phyloP scores from a whole-genome alignment of 2,329 filamentous ascomycete genomes.

The Rhynchosporium agropyri region DNA sequence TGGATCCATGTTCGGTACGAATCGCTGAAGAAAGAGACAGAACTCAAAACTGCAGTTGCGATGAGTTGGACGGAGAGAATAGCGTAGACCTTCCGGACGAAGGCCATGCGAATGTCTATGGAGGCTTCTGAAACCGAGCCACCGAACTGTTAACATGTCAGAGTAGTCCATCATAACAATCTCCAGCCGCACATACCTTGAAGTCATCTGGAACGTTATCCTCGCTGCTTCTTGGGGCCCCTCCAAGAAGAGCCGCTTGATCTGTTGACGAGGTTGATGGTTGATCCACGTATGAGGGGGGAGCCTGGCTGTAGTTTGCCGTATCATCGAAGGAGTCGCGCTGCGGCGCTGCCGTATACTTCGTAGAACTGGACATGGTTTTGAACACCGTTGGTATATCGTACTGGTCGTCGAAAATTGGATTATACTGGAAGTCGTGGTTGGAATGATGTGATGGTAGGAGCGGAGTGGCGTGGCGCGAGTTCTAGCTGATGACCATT shows the following conservation, averaged over 20 bases:
- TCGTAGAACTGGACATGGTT: constrained; percentile 72
- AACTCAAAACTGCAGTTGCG: constrained; percentile 77
- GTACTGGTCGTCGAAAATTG: background rate
- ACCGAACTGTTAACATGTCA: constrained; percentile 66
- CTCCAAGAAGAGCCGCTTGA: constrained; percentile 61
- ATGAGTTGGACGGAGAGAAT: constrained; percentile 95
- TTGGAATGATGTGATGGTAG: constrained; percentile 7
- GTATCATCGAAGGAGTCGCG: constrained; percentile 81
- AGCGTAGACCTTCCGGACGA: constrained; percentile 95
- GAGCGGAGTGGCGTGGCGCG: background rate
- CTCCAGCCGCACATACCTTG: constrained; percentile 60
- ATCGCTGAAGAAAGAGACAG: constrained; percentile 80
- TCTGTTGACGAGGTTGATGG: constrained; percentile 56
- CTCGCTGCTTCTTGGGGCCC: constrained; percentile 70
- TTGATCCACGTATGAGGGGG: constrained; percentile 76
- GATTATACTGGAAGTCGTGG: background rate
- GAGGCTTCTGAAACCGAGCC: constrained; percentile 92
- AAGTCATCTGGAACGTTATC: constrained; percentile 97
- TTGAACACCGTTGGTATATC: background rate
- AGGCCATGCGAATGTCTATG: constrained; percentile 94
- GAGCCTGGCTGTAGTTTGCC: constrained; percentile 69
- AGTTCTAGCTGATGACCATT: background rate
- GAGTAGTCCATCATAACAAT: constrained; percentile 13
- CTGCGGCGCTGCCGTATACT: constrained; percentile 82
- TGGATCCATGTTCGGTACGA: constrained; percentile 88